Evolutionary conservation across 345 rosid genomes (phyloP).

Genomic region (Geranium rotundifolium): DNA sequence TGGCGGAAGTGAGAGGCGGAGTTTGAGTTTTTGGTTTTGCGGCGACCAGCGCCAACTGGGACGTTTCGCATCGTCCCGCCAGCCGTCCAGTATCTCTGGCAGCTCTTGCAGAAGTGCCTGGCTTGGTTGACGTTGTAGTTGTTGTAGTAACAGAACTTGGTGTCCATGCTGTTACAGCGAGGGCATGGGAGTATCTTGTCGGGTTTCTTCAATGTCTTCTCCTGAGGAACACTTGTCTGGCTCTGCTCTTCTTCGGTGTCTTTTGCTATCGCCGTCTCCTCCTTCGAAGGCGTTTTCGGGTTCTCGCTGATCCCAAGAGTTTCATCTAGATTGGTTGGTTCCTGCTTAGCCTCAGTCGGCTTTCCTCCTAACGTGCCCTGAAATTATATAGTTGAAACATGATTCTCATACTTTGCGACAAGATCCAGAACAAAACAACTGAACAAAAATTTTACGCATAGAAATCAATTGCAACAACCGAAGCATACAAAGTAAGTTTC

Average conservation of each 20-base stretch:
- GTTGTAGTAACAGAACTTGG: constrained; percentile 91
- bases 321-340: constrained; percentile 22
- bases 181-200: constrained; percentile 87
- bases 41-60: constrained; percentile 89
- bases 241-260: constrained; percentile 36
- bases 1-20: constrained; percentile 65
- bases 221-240: constrained; percentile 39
- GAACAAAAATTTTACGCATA: no score
- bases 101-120: constrained; percentile 83
- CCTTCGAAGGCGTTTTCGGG: constrained; percentile 17
- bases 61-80: constrained; percentile 97
- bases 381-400: no score
- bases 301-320: constrained; percentile 26
- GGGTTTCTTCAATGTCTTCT: constrained; percentile 58
- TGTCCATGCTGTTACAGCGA: constrained; percentile 87
- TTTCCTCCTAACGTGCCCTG: constrained; percentile 33
- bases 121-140: constrained; percentile 94
- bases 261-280: constrained; percentile 19
- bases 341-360: constrained; percentile 19
- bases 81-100: constrained; percentile 97
- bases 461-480: no score
- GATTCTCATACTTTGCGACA: no score
- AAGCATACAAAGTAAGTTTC: no score
- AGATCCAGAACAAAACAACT: no score
- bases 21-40: constrained; percentile 74